These are phyloP conservation scores for Neurospora hispaniola DNA, from an alignment of 495 filamentous ascomycete genomes.

Conservation along the genomic window DNA sequence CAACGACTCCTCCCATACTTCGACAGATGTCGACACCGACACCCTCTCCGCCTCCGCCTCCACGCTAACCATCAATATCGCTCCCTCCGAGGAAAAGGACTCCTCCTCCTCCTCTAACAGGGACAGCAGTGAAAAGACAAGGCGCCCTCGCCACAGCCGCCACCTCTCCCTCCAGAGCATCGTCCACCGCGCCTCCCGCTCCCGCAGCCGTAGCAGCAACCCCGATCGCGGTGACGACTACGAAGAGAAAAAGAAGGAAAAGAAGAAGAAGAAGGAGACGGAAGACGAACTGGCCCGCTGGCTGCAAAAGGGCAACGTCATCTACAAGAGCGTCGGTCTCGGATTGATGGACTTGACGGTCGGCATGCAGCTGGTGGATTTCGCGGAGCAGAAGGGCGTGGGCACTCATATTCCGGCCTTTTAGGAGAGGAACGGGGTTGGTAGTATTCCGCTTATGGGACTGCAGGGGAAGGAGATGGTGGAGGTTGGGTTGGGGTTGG, in stretches of 20 bases:
- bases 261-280: constrained; percentile 21
- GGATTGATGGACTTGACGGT: constrained; percentile 74
- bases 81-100: constrained; percentile 5
- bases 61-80: constrained; percentile 2
- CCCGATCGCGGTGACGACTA: neutral
- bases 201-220: neutral
- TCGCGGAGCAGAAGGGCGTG: constrained; percentile 62
- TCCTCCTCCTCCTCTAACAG: constrained; percentile 2
- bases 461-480: neutral
- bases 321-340: constrained; percentile 75
- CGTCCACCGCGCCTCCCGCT: neutral
- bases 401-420: constrained; percentile 67
- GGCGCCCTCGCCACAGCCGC: neutral
- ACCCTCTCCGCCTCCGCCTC: constrained; percentile 10
- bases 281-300: constrained; percentile 55
- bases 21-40: constrained; percentile 2
- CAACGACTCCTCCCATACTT: neutral
- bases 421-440: constrained; percentile 21
- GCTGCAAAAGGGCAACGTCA: constrained; percentile 72
- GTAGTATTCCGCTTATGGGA: neutral
- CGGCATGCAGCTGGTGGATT: constrained; percentile 60
- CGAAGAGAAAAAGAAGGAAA: neutral
- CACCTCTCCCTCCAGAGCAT: neutral
- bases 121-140: neutral
- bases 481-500: neutral